phyloP scores from a whole-genome alignment of 2,329 filamentous ascomycete species.

The Talaromyces sp. region DNA sequence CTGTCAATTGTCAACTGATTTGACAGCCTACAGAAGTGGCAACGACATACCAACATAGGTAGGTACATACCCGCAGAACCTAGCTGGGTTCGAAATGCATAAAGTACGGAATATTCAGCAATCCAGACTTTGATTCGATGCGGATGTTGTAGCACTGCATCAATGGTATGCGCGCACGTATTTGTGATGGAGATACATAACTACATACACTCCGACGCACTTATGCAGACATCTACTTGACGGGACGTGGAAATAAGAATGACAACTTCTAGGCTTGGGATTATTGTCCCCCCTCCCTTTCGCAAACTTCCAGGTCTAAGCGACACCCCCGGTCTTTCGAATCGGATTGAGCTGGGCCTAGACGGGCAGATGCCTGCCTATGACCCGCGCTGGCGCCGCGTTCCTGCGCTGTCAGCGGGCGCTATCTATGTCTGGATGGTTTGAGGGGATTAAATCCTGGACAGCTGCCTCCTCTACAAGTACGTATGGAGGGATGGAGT shows the following conservation, averaged over 20 bases:
- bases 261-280: not conserved
- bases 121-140: not conserved
- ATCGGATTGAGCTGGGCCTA: not conserved
- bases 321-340: not conserved
- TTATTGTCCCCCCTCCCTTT: not conserved
- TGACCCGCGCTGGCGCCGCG: not conserved
- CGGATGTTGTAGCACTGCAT: constrained; percentile 1
- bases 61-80: not conserved
- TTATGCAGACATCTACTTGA: not conserved
- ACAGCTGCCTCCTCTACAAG: not conserved
- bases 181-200: not conserved
- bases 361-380: not conserved
- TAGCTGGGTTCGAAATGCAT: not conserved
- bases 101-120: constrained; percentile 1
- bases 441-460: not conserved
- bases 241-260: not conserved
- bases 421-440: constrained; percentile 7
- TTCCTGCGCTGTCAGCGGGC: constrained; percentile 19
- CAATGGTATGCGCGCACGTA: not conserved
- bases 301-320: not conserved
- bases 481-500: not conserved
- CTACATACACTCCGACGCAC: not conserved
- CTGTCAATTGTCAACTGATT: not conserved
- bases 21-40: not conserved
- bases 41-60: not conserved